These are phyloP conservation scores for Cladosporium cucumerinum DNA, from an alignment of 2,329 filamentous ascomycete genomes.

Conservation along the genomic window DNA sequence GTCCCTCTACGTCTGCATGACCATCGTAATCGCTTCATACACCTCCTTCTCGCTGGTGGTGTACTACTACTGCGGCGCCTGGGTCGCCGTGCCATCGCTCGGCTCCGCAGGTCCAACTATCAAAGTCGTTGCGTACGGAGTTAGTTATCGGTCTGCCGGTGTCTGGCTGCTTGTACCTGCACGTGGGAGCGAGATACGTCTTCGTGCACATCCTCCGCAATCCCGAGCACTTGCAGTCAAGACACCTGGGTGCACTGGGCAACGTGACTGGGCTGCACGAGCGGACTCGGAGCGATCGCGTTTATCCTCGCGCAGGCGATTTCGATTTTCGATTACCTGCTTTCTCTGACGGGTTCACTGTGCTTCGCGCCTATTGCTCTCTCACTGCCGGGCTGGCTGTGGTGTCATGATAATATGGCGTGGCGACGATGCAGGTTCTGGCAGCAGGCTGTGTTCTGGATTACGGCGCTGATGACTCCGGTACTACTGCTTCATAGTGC, in stretches of 20 bases:
- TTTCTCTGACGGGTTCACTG: conserved; percentile 49
- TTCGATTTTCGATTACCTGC: conserved; percentile 54
- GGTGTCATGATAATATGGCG: conserved; percentile 48
- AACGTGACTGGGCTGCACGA: conserved; percentile 50
- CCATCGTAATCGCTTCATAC: conserved; percentile 55
- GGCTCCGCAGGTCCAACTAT: conserved; percentile 58
- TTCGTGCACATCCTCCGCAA: conserved; percentile 55
- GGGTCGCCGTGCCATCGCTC: conserved; percentile 60
- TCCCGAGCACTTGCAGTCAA: conserved; percentile 50
- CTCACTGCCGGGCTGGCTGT: conserved; percentile 48
- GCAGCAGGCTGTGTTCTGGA: conserved; percentile 39
- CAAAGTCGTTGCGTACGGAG: conserved; percentile 61
- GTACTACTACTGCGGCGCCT: conserved; percentile 60
- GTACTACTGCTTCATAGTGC: conserved; percentile 15
- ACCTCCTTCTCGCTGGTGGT: conserved; percentile 58
- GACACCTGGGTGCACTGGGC: conserved; percentile 52
- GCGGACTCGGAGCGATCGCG: conserved; percentile 42
- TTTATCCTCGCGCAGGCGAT: conserved; percentile 54
- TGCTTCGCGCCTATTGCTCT: conserved; percentile 53
- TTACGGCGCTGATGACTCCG: conserved; percentile 44
- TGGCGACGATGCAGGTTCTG: conserved; percentile 38
- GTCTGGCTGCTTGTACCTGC: conserved; percentile 46
- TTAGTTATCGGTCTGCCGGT: conserved; percentile 57
- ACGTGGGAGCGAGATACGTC: conserved; percentile 54
- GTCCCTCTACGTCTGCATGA: conserved; percentile 58